Conservation (phyloP, 768 basidiomycete species). For the Ramaria sp. region DNA sequence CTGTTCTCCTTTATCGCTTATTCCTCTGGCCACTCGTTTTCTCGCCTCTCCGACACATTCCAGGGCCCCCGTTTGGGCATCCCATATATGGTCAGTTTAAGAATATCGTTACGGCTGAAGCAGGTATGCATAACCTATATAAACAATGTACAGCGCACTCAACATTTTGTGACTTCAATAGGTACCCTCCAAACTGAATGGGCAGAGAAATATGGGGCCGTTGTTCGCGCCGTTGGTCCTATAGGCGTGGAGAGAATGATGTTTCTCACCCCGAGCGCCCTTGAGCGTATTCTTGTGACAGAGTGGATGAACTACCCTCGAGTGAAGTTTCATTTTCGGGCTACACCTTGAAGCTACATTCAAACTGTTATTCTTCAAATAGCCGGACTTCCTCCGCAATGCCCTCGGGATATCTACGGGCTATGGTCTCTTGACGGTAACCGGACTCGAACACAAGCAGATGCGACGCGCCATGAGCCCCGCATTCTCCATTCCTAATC, state of each 20-base stretch:
- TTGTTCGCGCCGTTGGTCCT: slow-evolving; percentile 34
- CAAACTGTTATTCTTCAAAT: not conserved
- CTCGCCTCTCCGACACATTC: slow-evolving; percentile 27
- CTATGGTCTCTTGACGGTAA: slow-evolving; percentile 36
- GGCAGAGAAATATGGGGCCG: slow-evolving; percentile 34
- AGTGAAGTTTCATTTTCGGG: not conserved
- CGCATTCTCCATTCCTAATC: slow-evolving; percentile 36
- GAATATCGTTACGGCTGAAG: slow-evolving; percentile 27
- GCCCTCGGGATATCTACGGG: slow-evolving; percentile 28
- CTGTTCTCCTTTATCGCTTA: slow-evolving; percentile 17
- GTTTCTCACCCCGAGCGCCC: slow-evolving; percentile 32
- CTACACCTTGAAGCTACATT: too few relatives aligned
- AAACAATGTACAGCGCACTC: too few relatives aligned
- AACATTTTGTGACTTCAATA: slow-evolving; percentile 16
- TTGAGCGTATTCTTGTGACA: slow-evolving; percentile 32
- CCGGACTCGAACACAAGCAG: slow-evolving; percentile 36
- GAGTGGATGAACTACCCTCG: slow-evolving; percentile 37
- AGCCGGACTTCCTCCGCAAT: slow-evolving; percentile 33
- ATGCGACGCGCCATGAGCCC: slow-evolving; percentile 44
- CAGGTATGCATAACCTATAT: slow-evolving; percentile 21
- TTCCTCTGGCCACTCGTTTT: slow-evolving; percentile 24
- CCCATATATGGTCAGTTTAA: slow-evolving; percentile 28
- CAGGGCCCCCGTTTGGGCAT: slow-evolving; percentile 26
- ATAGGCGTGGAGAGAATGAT: slow-evolving; percentile 35
- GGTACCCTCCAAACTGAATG: slow-evolving; percentile 28